Evolutionary conservation across 2,329 filamentous ascomycete species (phyloP).

Genomic region (Colletotrichum lentis): DNA sequence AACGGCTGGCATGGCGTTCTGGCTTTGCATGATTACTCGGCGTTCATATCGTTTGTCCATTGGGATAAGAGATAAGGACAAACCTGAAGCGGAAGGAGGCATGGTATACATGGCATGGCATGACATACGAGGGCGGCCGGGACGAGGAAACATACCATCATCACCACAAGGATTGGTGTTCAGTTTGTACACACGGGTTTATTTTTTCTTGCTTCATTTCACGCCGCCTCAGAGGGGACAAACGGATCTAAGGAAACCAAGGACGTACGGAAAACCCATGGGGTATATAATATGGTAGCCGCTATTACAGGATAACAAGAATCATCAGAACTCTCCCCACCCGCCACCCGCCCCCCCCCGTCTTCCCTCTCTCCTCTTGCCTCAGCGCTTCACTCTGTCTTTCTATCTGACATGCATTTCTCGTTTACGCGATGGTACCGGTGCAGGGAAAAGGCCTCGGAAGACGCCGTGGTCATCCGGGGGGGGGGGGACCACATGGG

Average conservation of each 20-base stretch:
- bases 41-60: slow-evolving; percentile 27
- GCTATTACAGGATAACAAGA: slow-evolving; percentile 28
- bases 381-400: background rate
- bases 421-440: slow-evolving; percentile 13
- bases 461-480: background rate
- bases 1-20: slow-evolving; percentile 29
- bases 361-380: background rate
- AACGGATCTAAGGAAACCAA: slow-evolving; percentile 19
- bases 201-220: background rate
- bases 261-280: slow-evolving; percentile 10
- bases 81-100: background rate
- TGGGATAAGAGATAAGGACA: slow-evolving; percentile 11
- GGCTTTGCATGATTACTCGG: slow-evolving; percentile 33
- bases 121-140: slow-evolving; percentile 26
- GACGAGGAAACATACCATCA: slow-evolving; percentile 31
- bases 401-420: slow-evolving; percentile 26
- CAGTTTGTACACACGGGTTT: slow-evolving; percentile 21
- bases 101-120: slow-evolving; percentile 17
- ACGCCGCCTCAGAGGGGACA: slow-evolving; percentile 20
- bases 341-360: background rate
- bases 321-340: slow-evolving; percentile 12
- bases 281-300: slow-evolving; percentile 35
- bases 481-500: background rate
- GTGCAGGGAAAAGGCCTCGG: slow-evolving; percentile 29
- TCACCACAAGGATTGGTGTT: slow-evolving; percentile 26